Base-by-base conservation (phyloP, 129 eudicot genomes). In the Deinandra increscens region DNA sequence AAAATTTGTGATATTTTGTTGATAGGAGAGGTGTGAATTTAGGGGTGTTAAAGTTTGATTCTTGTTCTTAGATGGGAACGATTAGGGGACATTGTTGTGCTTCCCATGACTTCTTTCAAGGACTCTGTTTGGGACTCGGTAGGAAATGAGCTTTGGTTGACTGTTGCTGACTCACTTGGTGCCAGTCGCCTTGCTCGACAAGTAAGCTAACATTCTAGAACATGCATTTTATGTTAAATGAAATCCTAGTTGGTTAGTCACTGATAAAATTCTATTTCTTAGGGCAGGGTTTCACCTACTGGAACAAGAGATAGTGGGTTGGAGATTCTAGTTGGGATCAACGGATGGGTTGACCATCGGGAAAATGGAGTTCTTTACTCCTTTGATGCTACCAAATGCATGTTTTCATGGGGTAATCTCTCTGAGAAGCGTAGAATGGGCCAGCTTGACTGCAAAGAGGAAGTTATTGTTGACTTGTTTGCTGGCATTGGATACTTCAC, bases 401-500 rank as follows among this genome's bases (percentile, higher is more conserved):
- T 94, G 99, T 94, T 94, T 71, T 94, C 97, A 31, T 94, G 99
- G 99, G 99, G 99, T 17, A 94, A 94, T 82, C 95, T 89, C 20
- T 94, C 99, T 17, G 99, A 94, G 83, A 94, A 94, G 84, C 88
- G 84, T 66, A 84, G 99, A 33, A 90, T 94, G 88, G 96, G 83
- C 59, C 77, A 75, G 61, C 79, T 87, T 31, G 88, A 87, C 75
- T 94, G 99, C 73, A 80, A 69, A 76, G 86, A 81, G 66, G 91
- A 94, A 82, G 87, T 94, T 56, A 73, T 94, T 26, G 99, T 94
- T 7, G 99, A 94, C 72, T 81, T 94, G 72, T 94, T 94, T 61
- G 85, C 97, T 51, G 99, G 97, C 62, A 94, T 94, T 56, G 99
- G 99, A 70, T 94, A 94, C 74, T 94, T 94, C 80, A 73, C 74